Conservation (phyloP, 768 basidiomycete genomes). For the Phlebiopsis gigantea region DNA sequence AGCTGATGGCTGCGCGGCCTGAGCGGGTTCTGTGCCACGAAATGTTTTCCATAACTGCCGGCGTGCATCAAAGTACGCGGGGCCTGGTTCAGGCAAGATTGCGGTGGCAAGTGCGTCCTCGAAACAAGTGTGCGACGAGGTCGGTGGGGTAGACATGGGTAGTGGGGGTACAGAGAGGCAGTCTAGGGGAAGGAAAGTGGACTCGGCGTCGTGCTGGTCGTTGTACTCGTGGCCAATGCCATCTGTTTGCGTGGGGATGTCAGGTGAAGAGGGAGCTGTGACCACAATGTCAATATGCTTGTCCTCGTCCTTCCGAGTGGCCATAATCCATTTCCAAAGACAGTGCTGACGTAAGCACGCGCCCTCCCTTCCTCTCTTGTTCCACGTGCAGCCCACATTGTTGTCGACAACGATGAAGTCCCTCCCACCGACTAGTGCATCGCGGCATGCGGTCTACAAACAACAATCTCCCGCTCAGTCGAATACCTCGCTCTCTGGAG, state of each 20-base stretch:
- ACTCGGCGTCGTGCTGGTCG: slow-evolving; percentile 1
- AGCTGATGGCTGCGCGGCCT: slow-evolving; percentile 15
- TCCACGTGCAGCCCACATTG: slow-evolving; percentile 17
- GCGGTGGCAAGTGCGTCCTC: slow-evolving; percentile 34
- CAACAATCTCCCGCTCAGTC: slow-evolving; percentile 54
- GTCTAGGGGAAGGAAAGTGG: neutral
- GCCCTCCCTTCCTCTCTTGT: slow-evolving; percentile 2
- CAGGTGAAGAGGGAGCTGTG: slow-evolving; percentile 22
- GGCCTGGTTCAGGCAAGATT: slow-evolving; percentile 56
- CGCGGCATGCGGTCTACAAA: slow-evolving; percentile 26
- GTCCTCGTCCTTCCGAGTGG: slow-evolving; percentile 6
- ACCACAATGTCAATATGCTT: slow-evolving; percentile 14
- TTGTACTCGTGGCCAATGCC: neutral
- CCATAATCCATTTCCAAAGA: neutral
- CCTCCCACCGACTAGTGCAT: slow-evolving; percentile 21
- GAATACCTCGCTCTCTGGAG: slow-evolving; percentile 73
- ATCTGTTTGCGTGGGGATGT: neutral
- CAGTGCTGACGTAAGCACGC: slow-evolving; percentile 18
- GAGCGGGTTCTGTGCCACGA: slow-evolving; percentile 20
- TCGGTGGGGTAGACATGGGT: slow-evolving; percentile 1
- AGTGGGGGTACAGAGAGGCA: slow-evolving; percentile 8
- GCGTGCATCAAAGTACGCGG: slow-evolving; percentile 56
- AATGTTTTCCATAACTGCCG: slow-evolving; percentile 54
- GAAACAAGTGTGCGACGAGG: slow-evolving; percentile 24
- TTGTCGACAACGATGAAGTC: slow-evolving; percentile 15